These are phyloP conservation scores for Gossypium stocksii DNA, from an alignment of 345 rosid species.

Conservation along the genomic window DNA sequence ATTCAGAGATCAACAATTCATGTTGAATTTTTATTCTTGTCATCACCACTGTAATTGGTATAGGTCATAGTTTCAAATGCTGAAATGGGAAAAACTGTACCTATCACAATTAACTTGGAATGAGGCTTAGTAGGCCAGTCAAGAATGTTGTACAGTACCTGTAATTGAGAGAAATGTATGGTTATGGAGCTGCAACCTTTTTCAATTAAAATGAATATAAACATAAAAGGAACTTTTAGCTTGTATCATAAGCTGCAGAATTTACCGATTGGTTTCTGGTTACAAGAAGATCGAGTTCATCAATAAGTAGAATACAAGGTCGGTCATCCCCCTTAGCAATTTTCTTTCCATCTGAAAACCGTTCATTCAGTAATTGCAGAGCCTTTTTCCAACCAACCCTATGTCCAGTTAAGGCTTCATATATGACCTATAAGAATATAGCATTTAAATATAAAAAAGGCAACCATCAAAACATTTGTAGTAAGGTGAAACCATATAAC, in stretches of 20 bases:
- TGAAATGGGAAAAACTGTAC: slow-evolving; percentile 25
- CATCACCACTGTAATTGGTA: neutral
- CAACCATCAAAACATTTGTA: slow-evolving; percentile 3
- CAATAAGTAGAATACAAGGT: slow-evolving; percentile 91
- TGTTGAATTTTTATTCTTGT: neutral
- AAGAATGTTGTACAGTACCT: slow-evolving; percentile 84
- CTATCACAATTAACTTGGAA: slow-evolving; percentile 81
- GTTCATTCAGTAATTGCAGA: slow-evolving; percentile 63
- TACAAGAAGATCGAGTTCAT: slow-evolving; percentile 93
- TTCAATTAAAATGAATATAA: neutral
- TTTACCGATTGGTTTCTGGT: slow-evolving; percentile 92
- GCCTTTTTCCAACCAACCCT: slow-evolving; percentile 94
- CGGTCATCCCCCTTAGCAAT: slow-evolving; percentile 52
- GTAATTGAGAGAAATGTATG: slow-evolving; percentile 15
- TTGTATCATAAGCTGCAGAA: slow-evolving; percentile 15
- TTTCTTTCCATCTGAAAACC: slow-evolving; percentile 68
- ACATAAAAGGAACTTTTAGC: neutral
- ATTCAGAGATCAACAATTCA: slow-evolving; percentile 6
- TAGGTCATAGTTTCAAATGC: neutral
- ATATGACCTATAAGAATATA: slow-evolving; percentile 58
- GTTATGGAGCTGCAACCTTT: neutral
- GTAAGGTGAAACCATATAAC: neutral
- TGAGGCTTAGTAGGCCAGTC: slow-evolving; percentile 93
- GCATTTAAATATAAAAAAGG: neutral
- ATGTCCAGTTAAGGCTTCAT: slow-evolving; percentile 89